Percentiles rank a stretch among this genome's conserved stretches.
Evolutionary conservation across 2,329 filamentous ascomycete species (phyloP).

Genomic region (Thielaviopsis populi): DNA sequence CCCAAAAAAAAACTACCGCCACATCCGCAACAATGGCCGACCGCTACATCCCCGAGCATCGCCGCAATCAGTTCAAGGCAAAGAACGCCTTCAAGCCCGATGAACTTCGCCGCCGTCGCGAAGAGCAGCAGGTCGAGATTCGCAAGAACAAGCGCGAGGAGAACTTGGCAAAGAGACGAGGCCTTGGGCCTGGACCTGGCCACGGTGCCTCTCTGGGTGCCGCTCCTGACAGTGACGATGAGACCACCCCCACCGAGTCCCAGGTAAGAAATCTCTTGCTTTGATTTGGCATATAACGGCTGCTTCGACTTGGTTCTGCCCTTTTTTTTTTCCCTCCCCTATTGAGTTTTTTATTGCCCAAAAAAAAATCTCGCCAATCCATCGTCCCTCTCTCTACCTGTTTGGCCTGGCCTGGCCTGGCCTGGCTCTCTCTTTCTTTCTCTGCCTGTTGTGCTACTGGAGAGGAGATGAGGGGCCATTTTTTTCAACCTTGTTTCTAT

Average conservation of each 20-base stretch:
- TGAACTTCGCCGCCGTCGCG: conserved; percentile 91
- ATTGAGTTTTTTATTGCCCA: neutral
- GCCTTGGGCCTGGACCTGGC: conserved; percentile 69
- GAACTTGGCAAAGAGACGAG: conserved; percentile 94
- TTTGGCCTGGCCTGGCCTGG: neutral
- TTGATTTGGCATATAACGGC: too few species aligned
- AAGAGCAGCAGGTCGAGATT: conserved; percentile 99
- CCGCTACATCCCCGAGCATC: conserved; percentile 98
- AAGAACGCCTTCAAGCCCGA: conserved; percentile 99
- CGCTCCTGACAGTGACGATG: conserved; percentile 93
- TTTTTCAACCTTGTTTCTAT: conserved; percentile 15
- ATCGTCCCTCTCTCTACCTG: neutral
- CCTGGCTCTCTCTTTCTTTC: too few species aligned
- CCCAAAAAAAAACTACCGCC: conserved; percentile 17
- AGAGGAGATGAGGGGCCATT: conserved; percentile 14
- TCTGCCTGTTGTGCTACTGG: conserved; percentile 2
- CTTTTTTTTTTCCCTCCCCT: conserved; percentile 11
- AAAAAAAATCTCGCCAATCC: neutral
- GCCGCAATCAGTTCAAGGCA: conserved; percentile 98
- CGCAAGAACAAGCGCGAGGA: conserved; percentile 97
- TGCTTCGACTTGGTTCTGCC: too few species aligned
- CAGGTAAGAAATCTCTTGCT: conserved; percentile 52
- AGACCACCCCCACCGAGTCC: conserved; percentile 82
- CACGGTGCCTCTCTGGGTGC: conserved; percentile 73
- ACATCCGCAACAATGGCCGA: conserved; percentile 65